Percentiles rank a stretch among this genome's conserved stretches.
These are phyloP conservation scores for Chloranthus sessilifolius DNA, from an alignment of 164 flowering plant species.

Conservation along the genomic window DNA sequence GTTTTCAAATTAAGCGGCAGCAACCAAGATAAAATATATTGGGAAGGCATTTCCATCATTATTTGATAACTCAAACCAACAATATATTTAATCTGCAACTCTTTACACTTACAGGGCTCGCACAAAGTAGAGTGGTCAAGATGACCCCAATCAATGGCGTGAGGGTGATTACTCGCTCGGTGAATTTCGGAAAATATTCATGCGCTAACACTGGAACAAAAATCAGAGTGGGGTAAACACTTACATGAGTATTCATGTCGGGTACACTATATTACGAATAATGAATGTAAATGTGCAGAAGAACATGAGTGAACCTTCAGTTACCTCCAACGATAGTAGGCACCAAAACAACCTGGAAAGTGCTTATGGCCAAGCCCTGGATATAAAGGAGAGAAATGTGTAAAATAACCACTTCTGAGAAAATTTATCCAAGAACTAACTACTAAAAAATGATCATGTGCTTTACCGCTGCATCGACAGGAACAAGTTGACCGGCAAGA, in stretches of 20 bases:
- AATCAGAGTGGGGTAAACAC: conserved; percentile 2
- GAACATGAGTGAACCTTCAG: background rate
- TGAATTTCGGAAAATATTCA: conserved; percentile 89
- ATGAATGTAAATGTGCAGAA: too few relatives aligned
- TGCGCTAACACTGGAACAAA: conserved; percentile 65
- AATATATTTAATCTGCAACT: background rate
- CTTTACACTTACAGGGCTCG: conserved; percentile 84
- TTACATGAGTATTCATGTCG: too few relatives aligned
- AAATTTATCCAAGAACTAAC: background rate
- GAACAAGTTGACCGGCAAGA: conserved; percentile 98
- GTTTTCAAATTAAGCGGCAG: background rate
- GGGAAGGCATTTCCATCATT: background rate
- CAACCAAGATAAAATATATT: too few relatives aligned
- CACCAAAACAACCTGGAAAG: conserved; percentile 92
- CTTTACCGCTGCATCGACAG: conserved; percentile 96
- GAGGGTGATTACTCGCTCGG: conserved; percentile 64
- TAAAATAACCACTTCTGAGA: background rate
- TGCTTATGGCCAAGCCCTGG: conserved; percentile 95
- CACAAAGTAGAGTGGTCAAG: conserved; percentile 90
- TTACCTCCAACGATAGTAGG: conserved; percentile 65
- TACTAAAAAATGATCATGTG: background rate
- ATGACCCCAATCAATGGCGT: conserved; percentile 94
- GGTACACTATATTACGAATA: too few relatives aligned
- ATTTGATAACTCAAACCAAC: background rate
- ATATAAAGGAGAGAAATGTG: conserved; percentile 6